Evolutionary conservation across 139 green algal genomes (phyloP), one percentile per base, ranked within the genome.

Genomic region (Chlamydomonas sphaeroides): DNA sequence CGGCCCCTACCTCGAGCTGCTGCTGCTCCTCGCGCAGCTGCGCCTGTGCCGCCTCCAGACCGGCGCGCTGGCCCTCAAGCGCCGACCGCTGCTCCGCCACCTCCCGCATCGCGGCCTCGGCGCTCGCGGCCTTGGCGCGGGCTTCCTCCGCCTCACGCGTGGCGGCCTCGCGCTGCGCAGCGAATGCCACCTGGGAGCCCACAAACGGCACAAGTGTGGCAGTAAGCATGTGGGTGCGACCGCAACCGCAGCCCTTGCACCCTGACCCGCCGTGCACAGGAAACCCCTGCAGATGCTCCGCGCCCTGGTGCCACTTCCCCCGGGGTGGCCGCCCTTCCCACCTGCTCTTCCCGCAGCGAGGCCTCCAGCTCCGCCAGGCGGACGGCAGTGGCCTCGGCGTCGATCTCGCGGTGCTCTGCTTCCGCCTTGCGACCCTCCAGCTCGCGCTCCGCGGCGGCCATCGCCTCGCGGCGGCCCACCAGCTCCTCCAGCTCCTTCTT

Each of bases 321-420:
- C 45, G 45, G 10, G 10, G 10, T 14, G 45, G 10, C 45, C 65
- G 65, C 41, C 36, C 14, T 25, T 25, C 23, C 17, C 51, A 84
- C 78, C 78, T 84, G 78, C 45, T 76, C 78, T 20, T 17, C 17
- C 63, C 57, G 1, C 20, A 84, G 48, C 45, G 10, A 39, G 32
- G 67, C 68, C 68, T 85, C 49, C 53, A 85, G 32, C 45, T 78
- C 67, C 41, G 68, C 67, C 14, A 85, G 51, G 49, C 56, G 51
- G 17, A 28, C 25, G 65, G 53, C 56, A 1, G 66, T 51, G 28
- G 68, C 32, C 17, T 85, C 79, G 51, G 79, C 15, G 57, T 85
- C 79, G 32, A 85, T 85, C 35, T 85, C 79, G 26, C 68, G 51
- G 28, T 57, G 68, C 15, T 20, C 23, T 35, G 79, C 5, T 35